Conservation (phyloP, 495 filamentous ascomycete species). For the Bacidia gigantensis region DNA sequence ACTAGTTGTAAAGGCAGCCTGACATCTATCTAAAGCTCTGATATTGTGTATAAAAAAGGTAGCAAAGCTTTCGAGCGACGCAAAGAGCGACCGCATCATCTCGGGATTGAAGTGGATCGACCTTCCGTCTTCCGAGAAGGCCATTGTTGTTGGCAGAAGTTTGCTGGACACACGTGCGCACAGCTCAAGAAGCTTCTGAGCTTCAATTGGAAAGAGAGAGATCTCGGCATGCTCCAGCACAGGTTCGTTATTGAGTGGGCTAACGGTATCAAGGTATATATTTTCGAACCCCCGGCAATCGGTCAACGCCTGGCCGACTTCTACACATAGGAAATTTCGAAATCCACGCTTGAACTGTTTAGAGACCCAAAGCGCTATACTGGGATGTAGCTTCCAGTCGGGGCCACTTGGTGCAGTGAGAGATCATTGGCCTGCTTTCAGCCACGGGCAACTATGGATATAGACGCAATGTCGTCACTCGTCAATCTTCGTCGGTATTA, state of each 20-base stretch:
- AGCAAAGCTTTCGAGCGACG: not conserved
- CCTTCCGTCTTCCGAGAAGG: constrained; percentile 10
- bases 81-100: constrained; percentile 10
- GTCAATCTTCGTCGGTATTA: constrained; percentile 7
- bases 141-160: constrained; percentile 5
- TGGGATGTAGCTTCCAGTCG: constrained; percentile 14
- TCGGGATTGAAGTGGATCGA: constrained; percentile 5
- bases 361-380: constrained; percentile 17
- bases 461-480: no score
- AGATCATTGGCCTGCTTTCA: no score
- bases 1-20: not conserved
- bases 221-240: constrained; percentile 17
- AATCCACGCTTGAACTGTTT: constrained; percentile 16
- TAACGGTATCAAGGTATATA: constrained; percentile 3
- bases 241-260: constrained; percentile 14
- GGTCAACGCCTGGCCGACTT: not conserved
- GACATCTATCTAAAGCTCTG: not conserved
- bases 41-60: not conserved
- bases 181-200: constrained; percentile 11
- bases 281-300: not conserved
- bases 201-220: constrained; percentile 11
- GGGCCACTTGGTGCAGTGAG: constrained; percentile 15
- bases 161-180: constrained; percentile 13
- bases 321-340: constrained; percentile 9
- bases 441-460: no score